Evolutionary conservation across 169 alveolate species (phyloP).

Genomic region (Amoebophrya sp.): DNA sequence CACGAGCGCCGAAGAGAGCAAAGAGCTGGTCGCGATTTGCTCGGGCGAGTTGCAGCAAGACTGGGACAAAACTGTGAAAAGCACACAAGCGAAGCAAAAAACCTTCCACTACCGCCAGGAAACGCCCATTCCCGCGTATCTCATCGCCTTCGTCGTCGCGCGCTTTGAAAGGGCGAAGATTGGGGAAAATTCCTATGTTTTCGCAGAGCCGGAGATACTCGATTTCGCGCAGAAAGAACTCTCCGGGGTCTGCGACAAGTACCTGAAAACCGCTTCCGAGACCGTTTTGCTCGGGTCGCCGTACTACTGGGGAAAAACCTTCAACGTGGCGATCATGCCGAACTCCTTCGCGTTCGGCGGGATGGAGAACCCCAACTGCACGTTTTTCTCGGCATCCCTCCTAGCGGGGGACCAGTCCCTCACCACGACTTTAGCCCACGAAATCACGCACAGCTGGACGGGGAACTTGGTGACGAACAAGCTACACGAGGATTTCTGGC

Average conservation of each 20-base stretch:
- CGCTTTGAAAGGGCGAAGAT: constrained; percentile 9
- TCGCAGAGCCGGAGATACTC: constrained; percentile 36
- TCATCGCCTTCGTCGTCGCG: constrained; percentile 36
- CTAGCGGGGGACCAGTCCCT: constrained; percentile 71
- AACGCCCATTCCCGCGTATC: constrained; percentile 36
- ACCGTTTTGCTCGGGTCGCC: constrained; percentile 22
- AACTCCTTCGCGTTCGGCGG: constrained; percentile 83
- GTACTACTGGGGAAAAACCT: constrained; percentile 44
- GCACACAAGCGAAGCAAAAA: too few species aligned
- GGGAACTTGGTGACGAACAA: constrained; percentile 74
- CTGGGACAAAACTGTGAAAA: too few species aligned
- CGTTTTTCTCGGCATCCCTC: constrained; percentile 63
- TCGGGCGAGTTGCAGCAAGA: not conserved
- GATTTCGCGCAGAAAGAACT: constrained; percentile 35
- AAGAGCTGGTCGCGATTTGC: not conserved
- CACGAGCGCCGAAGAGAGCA: too few species aligned
- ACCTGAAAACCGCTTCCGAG: constrained; percentile 23
- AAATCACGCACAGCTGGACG: constrained; percentile 78
- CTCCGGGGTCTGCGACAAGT: constrained; percentile 32
- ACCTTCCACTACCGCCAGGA: constrained; percentile 25
- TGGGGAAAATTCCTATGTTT: constrained; percentile 24
- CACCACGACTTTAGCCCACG: constrained; percentile 67
- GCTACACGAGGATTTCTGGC: constrained; percentile 62
- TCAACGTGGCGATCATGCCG: constrained; percentile 70
- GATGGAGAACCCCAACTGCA: constrained; percentile 78